Evolutionary conservation across 768 basidiomycete species (phyloP), one percentile per base, ranked within the genome.

Genomic region (Lenzites betulinus): DNA sequence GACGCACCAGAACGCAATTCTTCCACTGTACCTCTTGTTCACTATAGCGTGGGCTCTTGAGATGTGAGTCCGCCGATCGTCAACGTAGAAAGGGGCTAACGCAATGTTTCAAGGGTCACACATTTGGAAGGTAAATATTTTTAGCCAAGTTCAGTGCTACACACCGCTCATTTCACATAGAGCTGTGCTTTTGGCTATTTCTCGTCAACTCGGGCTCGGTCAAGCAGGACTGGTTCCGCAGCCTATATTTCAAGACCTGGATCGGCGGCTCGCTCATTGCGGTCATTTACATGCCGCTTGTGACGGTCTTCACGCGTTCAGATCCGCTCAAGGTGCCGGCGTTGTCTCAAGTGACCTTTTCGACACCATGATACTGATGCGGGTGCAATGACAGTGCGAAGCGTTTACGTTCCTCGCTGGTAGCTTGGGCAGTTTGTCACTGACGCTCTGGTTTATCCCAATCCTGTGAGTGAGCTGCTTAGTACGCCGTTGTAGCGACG

Each of bases 141-240:
- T 11, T 33, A 4, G 30, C 30, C 4, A 33, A 33, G 6, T 5
- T 11, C 30, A 33, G 30, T 33, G 30, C 30, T 5, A 33, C 30
- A 11, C 18, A 12, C 33, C 36, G 5, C 12, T 33, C 22, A 38
- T 30, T 47, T 18, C 8, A 11, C 2, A 18, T 58, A 92, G 92
- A 94, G 66, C 78, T 93, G 0, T 93, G 90, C 67, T 94, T 94
- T 71, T 93, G 92, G 92, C 74, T 93, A 13, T 94, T 91, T 76
- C 82, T 94, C 38, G 77, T 93, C 50, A 89, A 89, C 58, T 77
- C 88, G 0, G 77, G 81, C 20, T 78, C 85, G 0, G 71, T 73
- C 1, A 83, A 88, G 62, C 86, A 83, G 67, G 81, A 90, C 66
- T 94, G 92, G 92, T 93, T 93, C 76, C 75, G 77, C 18, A 90